phyloP scores from a whole-genome alignment of 164 flowering plant species.

The Stephania yunnanensis region DNA sequence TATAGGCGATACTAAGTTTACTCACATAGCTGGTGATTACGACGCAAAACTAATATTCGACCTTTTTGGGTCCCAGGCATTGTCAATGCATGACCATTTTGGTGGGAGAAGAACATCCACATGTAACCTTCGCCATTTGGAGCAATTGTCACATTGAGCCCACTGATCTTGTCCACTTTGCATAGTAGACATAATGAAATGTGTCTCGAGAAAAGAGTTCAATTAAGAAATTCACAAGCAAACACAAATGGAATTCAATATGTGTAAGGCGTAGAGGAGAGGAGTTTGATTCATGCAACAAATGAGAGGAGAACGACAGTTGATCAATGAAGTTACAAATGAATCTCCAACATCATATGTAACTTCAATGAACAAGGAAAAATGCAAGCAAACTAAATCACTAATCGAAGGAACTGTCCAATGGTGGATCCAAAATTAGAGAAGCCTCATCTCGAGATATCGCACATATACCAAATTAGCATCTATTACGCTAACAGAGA shows the following conservation, averaged over 20 bases:
- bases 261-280: background rate
- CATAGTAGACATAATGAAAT: background rate
- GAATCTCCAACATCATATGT: background rate
- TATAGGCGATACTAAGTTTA: background rate
- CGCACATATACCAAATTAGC: background rate
- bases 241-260: slow-evolving; percentile 1
- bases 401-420: background rate
- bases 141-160: slow-evolving; percentile 94
- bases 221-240: background rate
- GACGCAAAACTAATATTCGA: slow-evolving; percentile 14
- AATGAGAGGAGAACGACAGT: background rate
- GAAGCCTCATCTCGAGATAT: background rate
- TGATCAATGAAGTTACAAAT: too few relatives aligned
- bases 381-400: background rate
- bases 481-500: background rate
- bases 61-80: slow-evolving; percentile 78
- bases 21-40: background rate
- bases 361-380: background rate
- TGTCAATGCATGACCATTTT: slow-evolving; percentile 82
- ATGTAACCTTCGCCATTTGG: slow-evolving; percentile 87
- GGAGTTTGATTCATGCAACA: background rate
- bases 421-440: background rate
- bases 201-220: background rate
- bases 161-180: slow-evolving; percentile 88
- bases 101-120: slow-evolving; percentile 65